A percentile compares a stretch with the other conserved stretches of the same genome.
These are phyloP conservation scores for Huntiella savannae DNA, from an alignment of 2,329 filamentous ascomycete species.

Conservation along the genomic window DNA sequence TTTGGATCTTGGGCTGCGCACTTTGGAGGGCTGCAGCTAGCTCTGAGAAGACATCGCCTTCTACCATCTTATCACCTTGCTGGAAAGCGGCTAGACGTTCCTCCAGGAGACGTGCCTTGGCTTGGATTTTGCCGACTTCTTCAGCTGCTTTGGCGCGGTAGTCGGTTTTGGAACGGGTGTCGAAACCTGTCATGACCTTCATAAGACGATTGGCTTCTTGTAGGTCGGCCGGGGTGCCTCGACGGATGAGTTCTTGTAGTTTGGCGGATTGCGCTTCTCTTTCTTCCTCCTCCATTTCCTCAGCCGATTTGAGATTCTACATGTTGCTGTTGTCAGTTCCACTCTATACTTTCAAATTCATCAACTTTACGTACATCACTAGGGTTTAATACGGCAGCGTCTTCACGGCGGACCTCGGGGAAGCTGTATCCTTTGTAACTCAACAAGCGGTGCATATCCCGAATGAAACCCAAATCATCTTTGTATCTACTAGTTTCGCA, in stretches of 20 bases:
- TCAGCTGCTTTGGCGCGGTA: slow-evolving; percentile 95
- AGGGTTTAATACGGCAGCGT: slow-evolving; percentile 89
- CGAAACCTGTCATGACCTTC: slow-evolving; percentile 98
- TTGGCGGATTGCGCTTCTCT: slow-evolving; percentile 92
- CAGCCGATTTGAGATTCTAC: slow-evolving; percentile 82
- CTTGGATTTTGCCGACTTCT: slow-evolving; percentile 84
- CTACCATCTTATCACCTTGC: slow-evolving; percentile 57
- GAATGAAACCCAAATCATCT: slow-evolving; percentile 86
- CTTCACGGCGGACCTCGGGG: slow-evolving; percentile 76
- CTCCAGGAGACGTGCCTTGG: slow-evolving; percentile 81
- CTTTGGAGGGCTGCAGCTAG: slow-evolving; percentile 74
- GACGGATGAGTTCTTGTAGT: slow-evolving; percentile 83
- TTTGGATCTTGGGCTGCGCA: slow-evolving; percentile 95
- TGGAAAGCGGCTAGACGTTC: slow-evolving; percentile 77
- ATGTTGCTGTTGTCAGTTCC: neutral
- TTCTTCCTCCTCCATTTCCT: slow-evolving; percentile 98
- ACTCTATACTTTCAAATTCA: neutral
- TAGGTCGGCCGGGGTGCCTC: slow-evolving; percentile 78
- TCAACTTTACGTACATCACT: slow-evolving; percentile 55
- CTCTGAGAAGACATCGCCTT: slow-evolving; percentile 58
- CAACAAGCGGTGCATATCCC: slow-evolving; percentile 90
- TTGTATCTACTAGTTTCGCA: slow-evolving; percentile 96
- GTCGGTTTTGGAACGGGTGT: slow-evolving; percentile 88
- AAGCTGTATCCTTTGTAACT: slow-evolving; percentile 97
- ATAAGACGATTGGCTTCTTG: slow-evolving; percentile 95